A percentile compares a stretch with the other conserved stretches of the same genome.
These are phyloP conservation scores for Sphaerulina populicola DNA, from an alignment of 2,329 filamentous ascomycete species.

Conservation along the genomic window DNA sequence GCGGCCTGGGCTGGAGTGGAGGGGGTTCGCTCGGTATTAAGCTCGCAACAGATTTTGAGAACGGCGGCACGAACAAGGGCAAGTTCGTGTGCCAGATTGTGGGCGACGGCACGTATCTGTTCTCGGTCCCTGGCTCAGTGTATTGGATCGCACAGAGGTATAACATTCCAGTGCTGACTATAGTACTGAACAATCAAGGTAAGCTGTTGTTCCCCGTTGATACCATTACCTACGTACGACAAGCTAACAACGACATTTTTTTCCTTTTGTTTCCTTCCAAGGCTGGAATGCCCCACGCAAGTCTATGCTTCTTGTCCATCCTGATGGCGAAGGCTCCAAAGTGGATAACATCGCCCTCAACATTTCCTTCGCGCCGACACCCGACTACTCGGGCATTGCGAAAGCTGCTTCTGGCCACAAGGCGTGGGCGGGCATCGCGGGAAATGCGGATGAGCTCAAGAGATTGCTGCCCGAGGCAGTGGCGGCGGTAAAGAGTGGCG, in stretches of 20 bases:
- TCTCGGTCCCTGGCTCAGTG: conserved; percentile 56
- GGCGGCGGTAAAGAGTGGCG: conserved; percentile 49
- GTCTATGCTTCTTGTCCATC: conserved; percentile 57
- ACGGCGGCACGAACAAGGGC: conserved; percentile 45
- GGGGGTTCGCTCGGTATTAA: conserved; percentile 69
- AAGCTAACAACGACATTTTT: background rate
- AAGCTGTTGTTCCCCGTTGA: conserved; percentile 1
- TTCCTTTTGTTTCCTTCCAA: conserved; percentile 11
- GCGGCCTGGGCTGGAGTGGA: conserved; percentile 72
- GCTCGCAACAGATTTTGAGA: conserved; percentile 52
- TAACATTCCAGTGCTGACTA: conserved; percentile 56
- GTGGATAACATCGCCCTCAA: conserved; percentile 57
- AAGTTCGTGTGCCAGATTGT: conserved; percentile 58
- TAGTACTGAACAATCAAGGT: conserved; percentile 61
- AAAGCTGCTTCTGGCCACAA: conserved; percentile 56
- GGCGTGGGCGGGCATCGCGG: conserved; percentile 53
- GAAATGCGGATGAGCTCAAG: conserved; percentile 49
- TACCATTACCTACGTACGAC: background rate
- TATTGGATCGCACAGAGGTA: conserved; percentile 63
- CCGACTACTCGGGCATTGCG: conserved; percentile 60
- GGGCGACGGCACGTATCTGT: conserved; percentile 60
- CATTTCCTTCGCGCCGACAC: conserved; percentile 57
- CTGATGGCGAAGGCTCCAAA: conserved; percentile 53
- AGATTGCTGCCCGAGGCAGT: conserved; percentile 50
- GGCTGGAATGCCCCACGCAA: conserved; percentile 59